Evolutionary conservation across 2,329 filamentous ascomycete genomes (phyloP), one percentile per base, ranked within the genome.

Genomic region (Pyrenophora graminea): DNA sequence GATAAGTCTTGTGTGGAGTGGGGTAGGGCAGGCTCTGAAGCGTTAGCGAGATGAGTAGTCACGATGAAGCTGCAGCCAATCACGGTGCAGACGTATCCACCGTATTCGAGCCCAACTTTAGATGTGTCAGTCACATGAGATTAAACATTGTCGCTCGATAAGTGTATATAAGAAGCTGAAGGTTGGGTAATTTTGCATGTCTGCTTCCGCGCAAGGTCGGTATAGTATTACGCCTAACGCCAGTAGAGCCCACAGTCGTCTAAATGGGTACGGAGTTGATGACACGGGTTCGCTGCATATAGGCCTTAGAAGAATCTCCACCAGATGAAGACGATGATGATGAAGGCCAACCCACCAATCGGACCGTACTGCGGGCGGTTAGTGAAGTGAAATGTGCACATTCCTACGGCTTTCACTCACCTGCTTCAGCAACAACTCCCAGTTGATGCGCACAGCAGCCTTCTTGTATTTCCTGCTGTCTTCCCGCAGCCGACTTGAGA

Each of bases 401-500:
- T 4, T 6, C 10, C 38, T 37, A 30, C 10, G 9, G 17, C 32
- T 8, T 2, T 2, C 3, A 69, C 78, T 68, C 61, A 84, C 82
- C 77, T 97, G 93, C 81, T 97, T 97, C 56, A 97, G 62, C 72
- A 99, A 78, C 72, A 97, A 77, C 74, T 99, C 93, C 95, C 94
- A 99, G 74, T 99, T 99, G 74, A 99, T 99, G 70, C 89, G 84
- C 49, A 96, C 91, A 1, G 94, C 94, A 3, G 94, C 94, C 71
- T 88, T 87, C 68, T 88, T 85, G 77, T 99, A 99, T 77, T 96
- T 97, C 74, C 88, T 90, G 73, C 89, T 94, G 71, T 99, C 94
- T 72, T 99, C 94, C 58, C 90, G 81, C 71, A 99, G 76, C 56
- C 93, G 81, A 49, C 85, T 88, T 66, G 89, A 95, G 70, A 97